Conservation (phyloP, 257 asterid species). For the Dorcoceras hygrometricum region DNA sequence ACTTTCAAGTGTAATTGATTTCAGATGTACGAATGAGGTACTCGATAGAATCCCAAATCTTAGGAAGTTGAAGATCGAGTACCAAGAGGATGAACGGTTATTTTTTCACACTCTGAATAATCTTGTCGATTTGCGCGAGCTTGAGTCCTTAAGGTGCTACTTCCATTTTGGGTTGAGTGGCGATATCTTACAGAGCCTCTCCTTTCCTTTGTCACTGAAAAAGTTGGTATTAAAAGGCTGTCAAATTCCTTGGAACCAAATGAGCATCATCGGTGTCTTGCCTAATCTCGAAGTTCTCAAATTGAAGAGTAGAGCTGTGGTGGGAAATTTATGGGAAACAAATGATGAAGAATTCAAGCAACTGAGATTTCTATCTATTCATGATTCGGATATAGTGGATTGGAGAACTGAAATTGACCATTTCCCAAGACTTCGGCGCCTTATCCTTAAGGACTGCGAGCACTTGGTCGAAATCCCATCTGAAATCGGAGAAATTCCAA, state of each 20-base stretch:
- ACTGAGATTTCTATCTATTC: not conserved
- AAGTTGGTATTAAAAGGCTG: not conserved
- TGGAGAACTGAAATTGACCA: not conserved
- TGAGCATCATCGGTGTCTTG: not conserved
- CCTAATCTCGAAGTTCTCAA: conserved; percentile 6
- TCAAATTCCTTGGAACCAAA: not conserved
- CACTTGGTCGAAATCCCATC: not conserved
- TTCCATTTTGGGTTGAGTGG: too few relatives aligned
- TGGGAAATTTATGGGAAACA: not conserved
- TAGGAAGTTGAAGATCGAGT: not conserved
- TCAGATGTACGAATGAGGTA: not conserved
- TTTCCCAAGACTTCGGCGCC: not conserved
- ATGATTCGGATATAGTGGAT: not conserved
- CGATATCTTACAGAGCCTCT: not conserved
- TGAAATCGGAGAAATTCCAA: not conserved
- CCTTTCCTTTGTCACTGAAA: not conserved
- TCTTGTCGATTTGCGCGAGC: not conserved
- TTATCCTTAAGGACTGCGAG: not conserved
- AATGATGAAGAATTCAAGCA: not conserved
- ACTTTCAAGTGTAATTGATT: not conserved
- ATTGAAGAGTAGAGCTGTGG: not conserved
- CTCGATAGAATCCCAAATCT: not conserved
- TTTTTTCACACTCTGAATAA: not conserved
- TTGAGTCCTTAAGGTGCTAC: not conserved
- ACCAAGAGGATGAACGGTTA: not conserved